Percentiles rank a stretch among this genome's conserved stretches.
phyloP scores from a whole-genome alignment of 768 basidiomycete genomes.

The Auricularia cornea region DNA sequence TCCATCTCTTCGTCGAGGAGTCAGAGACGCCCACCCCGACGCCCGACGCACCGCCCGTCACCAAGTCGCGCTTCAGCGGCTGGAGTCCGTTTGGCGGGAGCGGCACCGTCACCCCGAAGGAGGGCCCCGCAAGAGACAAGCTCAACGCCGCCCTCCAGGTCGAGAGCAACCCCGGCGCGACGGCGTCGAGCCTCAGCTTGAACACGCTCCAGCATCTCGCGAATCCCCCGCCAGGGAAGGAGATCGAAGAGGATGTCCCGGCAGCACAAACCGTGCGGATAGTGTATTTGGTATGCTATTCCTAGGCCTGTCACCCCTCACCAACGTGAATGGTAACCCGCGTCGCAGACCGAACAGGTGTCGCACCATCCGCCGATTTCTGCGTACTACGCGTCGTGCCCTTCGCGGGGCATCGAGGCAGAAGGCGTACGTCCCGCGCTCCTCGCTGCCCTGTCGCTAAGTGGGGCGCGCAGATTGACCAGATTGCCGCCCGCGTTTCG shows the following conservation, averaged over 20 bases:
- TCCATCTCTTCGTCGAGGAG: conserved; percentile 16
- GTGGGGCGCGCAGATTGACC: conserved; percentile 48
- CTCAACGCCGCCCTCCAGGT: background rate
- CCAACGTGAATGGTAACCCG: background rate
- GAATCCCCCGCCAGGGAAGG: conserved; percentile 17
- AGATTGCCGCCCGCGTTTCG: conserved; percentile 87
- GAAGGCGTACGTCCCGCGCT: conserved; percentile 35
- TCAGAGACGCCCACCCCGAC: conserved; percentile 15
- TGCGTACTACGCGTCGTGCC: conserved; percentile 71
- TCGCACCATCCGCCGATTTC: conserved; percentile 97
- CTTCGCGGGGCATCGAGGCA: conserved; percentile 61
- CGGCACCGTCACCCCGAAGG: background rate
- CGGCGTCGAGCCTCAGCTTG: conserved; percentile 51
- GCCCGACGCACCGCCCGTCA: background rate
- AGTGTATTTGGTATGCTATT: conserved; percentile 53
- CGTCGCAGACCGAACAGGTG: conserved; percentile 70
- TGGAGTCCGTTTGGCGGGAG: background rate
- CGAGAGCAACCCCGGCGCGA: conserved; percentile 42
- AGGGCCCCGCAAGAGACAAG: background rate
- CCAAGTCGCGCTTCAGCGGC: background rate
- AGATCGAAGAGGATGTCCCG: conserved; percentile 25
- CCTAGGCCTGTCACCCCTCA: too few species aligned
- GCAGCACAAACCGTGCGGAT: conserved; percentile 47
- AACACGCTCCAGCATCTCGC: conserved; percentile 21
- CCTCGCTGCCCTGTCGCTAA: background rate